Conservation (phyloP, 2,329 filamentous ascomycete species). For the Beauveria varroae region DNA sequence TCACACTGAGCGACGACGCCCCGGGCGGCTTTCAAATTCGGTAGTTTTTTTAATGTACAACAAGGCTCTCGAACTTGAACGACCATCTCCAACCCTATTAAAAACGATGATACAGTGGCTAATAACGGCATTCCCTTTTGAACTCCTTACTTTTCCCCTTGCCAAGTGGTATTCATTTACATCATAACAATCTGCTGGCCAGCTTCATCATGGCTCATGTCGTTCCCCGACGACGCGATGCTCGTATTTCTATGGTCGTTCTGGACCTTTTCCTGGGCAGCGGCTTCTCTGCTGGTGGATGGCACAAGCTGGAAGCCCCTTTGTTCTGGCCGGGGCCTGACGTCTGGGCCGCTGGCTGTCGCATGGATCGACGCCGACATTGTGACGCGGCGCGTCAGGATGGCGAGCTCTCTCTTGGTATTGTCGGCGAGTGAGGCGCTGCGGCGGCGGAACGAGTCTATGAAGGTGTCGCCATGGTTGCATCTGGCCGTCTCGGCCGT, state of each 20-base stretch:
- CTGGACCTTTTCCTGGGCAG: neutral
- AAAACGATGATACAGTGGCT: neutral
- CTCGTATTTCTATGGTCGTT: neutral
- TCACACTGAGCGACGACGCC: neutral
- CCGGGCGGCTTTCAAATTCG: constrained; percentile 2
- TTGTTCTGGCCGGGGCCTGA: neutral
- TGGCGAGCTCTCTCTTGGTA: constrained; percentile 18
- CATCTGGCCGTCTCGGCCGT: neutral
- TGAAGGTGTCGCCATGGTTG: constrained; percentile 17
- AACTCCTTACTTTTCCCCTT: neutral
- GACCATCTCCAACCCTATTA: neutral
- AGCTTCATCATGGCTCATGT: constrained; percentile 3
- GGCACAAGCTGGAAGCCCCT: neutral
- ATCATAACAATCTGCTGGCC: constrained; percentile 3
- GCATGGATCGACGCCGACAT: constrained; percentile 9
- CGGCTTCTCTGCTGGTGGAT: neutral
- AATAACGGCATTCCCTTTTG: neutral
- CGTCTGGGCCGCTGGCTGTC: neutral
- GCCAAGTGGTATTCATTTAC: constrained; percentile 3
- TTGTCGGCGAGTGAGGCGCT: constrained; percentile 20
- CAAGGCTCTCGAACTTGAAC: constrained; percentile 9
- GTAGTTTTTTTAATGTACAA: constrained; percentile 13
- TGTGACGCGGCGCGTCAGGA: constrained; percentile 17
- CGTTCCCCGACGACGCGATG: neutral
- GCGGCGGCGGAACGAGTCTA: constrained; percentile 19